phyloP scores from a whole-genome alignment of 2,329 filamentous ascomycete species.

The Blastomyces percursus region DNA sequence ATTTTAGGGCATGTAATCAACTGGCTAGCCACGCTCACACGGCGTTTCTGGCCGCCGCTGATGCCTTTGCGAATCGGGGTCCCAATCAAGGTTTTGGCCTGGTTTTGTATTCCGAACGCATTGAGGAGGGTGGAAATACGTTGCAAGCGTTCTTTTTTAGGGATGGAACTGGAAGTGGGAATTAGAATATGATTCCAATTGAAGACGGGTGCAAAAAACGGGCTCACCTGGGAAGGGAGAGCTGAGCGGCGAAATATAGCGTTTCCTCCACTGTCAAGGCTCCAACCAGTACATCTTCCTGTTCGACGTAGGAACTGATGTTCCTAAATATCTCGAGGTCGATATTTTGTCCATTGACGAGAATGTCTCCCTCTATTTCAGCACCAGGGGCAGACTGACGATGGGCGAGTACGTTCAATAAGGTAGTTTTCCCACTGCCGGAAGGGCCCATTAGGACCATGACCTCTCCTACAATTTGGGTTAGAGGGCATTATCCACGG shows the following conservation, averaged over 20 bases:
- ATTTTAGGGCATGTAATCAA: constrained; percentile 72
- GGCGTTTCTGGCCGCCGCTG: constrained; percentile 72
- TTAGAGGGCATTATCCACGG: not conserved
- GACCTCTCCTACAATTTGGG: constrained; percentile 47
- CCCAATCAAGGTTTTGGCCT: constrained; percentile 62
- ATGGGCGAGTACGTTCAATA: constrained; percentile 68
- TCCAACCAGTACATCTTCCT: constrained; percentile 75
- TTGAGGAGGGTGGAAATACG: constrained; percentile 57
- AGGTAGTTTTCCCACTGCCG: constrained; percentile 67
- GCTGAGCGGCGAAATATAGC: constrained; percentile 61
- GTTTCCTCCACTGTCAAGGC: constrained; percentile 72
- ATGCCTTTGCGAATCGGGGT: constrained; percentile 76
- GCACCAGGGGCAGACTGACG: constrained; percentile 45
- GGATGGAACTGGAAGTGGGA: constrained; percentile 24
- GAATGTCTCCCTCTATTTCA: constrained; percentile 43
- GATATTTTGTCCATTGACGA: constrained; percentile 52
- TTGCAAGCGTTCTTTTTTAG: constrained; percentile 47
- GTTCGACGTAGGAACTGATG: constrained; percentile 70
- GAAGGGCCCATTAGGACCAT: constrained; percentile 73
- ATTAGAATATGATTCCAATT: not conserved
- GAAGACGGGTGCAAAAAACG: not conserved
- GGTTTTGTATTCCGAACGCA: constrained; percentile 61
- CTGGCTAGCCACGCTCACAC: constrained; percentile 68
- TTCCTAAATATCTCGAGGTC: constrained; percentile 48
- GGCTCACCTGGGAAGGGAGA: constrained; percentile 47